Percentiles rank a stretch among this genome's conserved stretches.
These are phyloP conservation scores for Penicillium canescens DNA, from an alignment of 495 filamentous ascomycete species.

Conservation along the genomic window DNA sequence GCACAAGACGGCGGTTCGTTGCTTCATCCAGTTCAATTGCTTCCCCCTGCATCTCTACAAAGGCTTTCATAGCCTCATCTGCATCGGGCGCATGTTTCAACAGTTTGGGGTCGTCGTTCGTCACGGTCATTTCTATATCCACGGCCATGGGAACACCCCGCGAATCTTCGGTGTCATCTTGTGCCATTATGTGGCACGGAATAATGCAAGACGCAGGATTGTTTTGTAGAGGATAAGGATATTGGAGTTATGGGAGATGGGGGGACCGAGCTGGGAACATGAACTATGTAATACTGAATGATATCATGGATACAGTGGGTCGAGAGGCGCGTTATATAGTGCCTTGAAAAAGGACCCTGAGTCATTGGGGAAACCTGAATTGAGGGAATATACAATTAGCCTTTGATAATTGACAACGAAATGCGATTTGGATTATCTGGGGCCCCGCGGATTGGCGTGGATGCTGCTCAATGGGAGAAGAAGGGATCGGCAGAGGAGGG, in stretches of 20 bases:
- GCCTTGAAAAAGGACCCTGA: neutral
- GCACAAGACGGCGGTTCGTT: slow-evolving; percentile 51
- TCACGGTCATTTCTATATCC: slow-evolving; percentile 22
- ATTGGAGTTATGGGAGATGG: neutral
- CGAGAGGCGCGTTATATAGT: neutral
- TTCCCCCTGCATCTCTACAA: slow-evolving; percentile 44
- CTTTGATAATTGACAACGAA: no score
- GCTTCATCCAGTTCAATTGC: slow-evolving; percentile 47
- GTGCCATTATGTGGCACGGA: slow-evolving; percentile 9
- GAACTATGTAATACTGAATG: neutral
- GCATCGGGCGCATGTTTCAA: slow-evolving; percentile 52
- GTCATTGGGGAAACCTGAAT: no score
- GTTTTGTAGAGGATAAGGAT: no score
- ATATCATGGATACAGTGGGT: slow-evolving; percentile 8
- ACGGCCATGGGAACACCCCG: neutral
- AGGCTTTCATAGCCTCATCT: slow-evolving; percentile 57
- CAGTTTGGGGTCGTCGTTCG: slow-evolving; percentile 30
- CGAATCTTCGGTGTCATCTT: slow-evolving; percentile 5
- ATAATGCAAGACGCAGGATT: neutral
- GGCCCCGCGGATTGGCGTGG: no score
- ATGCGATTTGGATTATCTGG: no score
- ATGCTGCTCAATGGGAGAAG: no score
- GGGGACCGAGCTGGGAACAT: neutral
- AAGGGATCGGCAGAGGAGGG: neutral
- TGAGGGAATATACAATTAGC: no score